Base-by-base conservation (phyloP, 1,284 basidiomycete genomes). In the Thecaphora thlaspeos region DNA sequence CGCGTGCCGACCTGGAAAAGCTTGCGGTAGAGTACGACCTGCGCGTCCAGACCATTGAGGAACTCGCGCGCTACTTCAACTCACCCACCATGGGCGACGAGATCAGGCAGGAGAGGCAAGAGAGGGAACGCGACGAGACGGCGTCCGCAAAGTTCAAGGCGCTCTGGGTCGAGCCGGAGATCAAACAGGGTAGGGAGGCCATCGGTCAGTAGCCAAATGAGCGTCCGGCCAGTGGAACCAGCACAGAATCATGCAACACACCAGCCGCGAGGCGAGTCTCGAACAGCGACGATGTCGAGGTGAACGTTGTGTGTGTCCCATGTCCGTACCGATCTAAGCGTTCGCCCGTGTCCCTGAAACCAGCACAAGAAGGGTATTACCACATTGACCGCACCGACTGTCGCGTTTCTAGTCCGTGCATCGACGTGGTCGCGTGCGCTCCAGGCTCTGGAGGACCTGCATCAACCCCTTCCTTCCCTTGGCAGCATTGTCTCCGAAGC, bases 401-500 rank as follows among this genome's bases (percentile, higher is more conserved):
- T n/a, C n/a, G n/a, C n/a, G n/a, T n/a, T n/a, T n/a, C n/a, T n/a
- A n/a, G n/a, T n/a, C n/a, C n/a, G n/a, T n/a, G n/a, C n/a, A n/a
- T n/a, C n/a, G n/a, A n/a, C n/a, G n/a, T n/a, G n/a, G n/a, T n/a
- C n/a, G n/a, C n/a, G n/a, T n/a, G n/a, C n/a, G n/a, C n/a, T 28
- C 26, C 7, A 28, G 26, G 7, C 26, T 11, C 36, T 63, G 18
- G n/a, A 70, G 55, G 1, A 71, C 70, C 30, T 49, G 53, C 43
- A 52, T 41, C 26, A 73, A 36, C 9, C 70, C 70, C 5, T 24
- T 30, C 24, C 60, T 55, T 3, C 70, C 70, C 30, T 71, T 66
- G 1, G 39, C 66, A 0, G 70, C 70, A 42, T 73, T 73, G 41
- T 65, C 58, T n/a, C 58, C 45, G 37, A 64, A 73, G 8, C 70